Conservation (phyloP, 192 early-diverging fungal genomes). For the Umbelopsis sp. region DNA sequence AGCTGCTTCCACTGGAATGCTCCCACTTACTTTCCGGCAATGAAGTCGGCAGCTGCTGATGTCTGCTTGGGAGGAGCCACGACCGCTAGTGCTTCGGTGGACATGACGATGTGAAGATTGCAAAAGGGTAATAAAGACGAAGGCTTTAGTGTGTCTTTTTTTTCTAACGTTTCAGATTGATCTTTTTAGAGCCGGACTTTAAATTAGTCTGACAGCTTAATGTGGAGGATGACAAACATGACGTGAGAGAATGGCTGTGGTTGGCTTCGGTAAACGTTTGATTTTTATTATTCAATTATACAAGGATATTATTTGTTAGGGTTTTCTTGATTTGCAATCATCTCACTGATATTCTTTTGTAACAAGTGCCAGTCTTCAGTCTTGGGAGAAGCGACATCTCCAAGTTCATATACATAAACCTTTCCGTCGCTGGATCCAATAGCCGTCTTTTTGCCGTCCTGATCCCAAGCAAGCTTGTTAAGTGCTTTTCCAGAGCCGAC, state of each 20-base stretch:
- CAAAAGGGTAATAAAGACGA: not conserved
- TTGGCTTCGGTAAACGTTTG: not conserved
- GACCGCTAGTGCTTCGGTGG: constrained; percentile 1
- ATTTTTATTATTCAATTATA: constrained; percentile 4
- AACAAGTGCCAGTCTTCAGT: constrained; percentile 55
- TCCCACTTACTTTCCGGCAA: constrained; percentile 62
- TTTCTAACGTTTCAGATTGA: not conserved
- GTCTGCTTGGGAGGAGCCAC: constrained; percentile 18
- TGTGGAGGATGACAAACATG: not conserved
- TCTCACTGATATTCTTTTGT: constrained; percentile 56
- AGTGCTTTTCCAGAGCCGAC: constrained; percentile 72
- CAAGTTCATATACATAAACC: constrained; percentile 90
- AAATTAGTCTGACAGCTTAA: not conserved
- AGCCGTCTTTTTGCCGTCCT: constrained; percentile 79
- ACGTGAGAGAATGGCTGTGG: not conserved
- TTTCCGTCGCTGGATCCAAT: constrained; percentile 84
- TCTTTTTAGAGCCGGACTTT: constrained; percentile 4
- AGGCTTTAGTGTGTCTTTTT: not conserved
- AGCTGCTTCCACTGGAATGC: not conserved
- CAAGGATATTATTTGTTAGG: constrained; percentile 24
- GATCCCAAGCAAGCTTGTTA: constrained; percentile 95
- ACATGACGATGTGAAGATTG: constrained; percentile 10
- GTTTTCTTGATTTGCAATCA: constrained; percentile 53
- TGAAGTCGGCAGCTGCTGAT: constrained; percentile 50
- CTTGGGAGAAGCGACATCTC: constrained; percentile 74